These are phyloP conservation scores for Tuber indicum DNA, from an alignment of 495 filamentous ascomycete genomes.

Conservation along the genomic window DNA sequence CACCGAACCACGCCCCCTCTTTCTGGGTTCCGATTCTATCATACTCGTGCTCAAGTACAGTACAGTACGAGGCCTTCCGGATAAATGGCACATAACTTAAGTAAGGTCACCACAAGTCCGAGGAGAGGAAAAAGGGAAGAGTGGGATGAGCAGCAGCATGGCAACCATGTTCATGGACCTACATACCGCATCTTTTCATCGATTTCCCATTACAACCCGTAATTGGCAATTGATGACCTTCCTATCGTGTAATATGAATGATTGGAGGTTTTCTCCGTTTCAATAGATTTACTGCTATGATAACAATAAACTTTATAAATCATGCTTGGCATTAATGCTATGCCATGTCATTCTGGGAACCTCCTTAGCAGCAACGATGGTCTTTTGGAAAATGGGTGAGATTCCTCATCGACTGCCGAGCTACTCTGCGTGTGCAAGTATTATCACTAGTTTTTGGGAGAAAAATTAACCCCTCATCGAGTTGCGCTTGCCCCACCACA, in stretches of 20 bases:
- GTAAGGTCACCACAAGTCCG: neutral
- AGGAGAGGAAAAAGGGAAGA: neutral
- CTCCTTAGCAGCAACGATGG: neutral
- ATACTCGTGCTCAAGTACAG: no score
- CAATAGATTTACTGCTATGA: neutral
- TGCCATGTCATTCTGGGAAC: neutral
- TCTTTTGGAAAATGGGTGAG: neutral
- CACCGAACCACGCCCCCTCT: neutral
- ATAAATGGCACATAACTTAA: neutral
- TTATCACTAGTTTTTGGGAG: neutral
- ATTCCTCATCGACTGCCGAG: neutral
- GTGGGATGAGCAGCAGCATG: neutral
- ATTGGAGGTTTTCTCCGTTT: slow-evolving; percentile 5
- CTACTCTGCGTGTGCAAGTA: neutral
- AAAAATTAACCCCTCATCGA: slow-evolving; percentile 31
- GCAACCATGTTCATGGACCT: neutral
- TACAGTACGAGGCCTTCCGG: neutral
- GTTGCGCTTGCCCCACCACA: slow-evolving; percentile 13
- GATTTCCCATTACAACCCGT: neutral
- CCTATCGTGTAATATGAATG: neutral
- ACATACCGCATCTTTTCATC: neutral
- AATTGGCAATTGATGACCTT: neutral
- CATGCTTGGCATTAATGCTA: neutral
- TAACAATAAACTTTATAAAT: neutral
- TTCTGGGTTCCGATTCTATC: neutral